Conservation (phyloP, 805 yeast species). For the Kodamaea kaohsiungensis region DNA sequence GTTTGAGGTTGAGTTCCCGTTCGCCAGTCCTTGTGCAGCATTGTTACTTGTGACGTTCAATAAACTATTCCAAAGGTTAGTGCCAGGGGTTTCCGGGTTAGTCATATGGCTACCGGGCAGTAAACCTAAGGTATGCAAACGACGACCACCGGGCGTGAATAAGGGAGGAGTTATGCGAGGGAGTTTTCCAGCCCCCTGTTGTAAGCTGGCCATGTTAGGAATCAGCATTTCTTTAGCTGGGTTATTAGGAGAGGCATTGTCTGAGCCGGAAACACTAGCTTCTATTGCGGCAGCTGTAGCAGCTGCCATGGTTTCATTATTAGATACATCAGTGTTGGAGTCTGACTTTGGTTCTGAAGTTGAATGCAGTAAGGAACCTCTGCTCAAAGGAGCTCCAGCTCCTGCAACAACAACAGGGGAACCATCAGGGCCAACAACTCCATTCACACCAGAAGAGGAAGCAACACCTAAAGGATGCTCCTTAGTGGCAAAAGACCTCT, state of each 20-base stretch:
- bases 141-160: conserved; percentile 61
- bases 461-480: conserved; percentile 19
- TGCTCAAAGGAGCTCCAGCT: neutral
- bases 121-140: conserved; percentile 53
- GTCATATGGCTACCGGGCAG: conserved; percentile 46
- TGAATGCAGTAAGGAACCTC: neutral
- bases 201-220: conserved; percentile 32
- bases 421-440: too few species aligned
- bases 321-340: neutral
- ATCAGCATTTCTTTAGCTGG: conserved; percentile 30
- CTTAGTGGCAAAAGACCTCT: conserved; percentile 84
- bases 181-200: conserved; percentile 20
- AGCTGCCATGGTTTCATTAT: neutral
- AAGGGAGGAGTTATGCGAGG: conserved; percentile 49
- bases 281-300: neutral
- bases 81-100: conserved; percentile 54
- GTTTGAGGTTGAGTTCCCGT: neutral
- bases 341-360: neutral
- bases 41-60: conserved; percentile 38
- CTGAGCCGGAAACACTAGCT: neutral
- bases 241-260: neutral
- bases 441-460: neutral
- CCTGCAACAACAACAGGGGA: neutral
- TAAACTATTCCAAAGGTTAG: conserved; percentile 48
- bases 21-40: conserved; percentile 6